Conservation (phyloP, 805 yeast genomes). For the Citeromyces nyonsensis region DNA sequence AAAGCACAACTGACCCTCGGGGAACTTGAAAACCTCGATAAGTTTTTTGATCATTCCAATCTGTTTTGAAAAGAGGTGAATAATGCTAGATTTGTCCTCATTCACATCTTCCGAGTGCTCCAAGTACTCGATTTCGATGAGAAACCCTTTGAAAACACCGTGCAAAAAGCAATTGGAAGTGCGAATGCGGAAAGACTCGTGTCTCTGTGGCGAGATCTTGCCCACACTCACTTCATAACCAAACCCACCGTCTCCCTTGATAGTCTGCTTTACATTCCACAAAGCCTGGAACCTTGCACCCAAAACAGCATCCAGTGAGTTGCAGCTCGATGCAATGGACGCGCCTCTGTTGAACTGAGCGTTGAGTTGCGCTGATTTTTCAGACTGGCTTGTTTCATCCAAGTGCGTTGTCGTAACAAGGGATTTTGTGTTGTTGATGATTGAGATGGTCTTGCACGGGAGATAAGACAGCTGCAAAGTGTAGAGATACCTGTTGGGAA, state of each 20-base stretch:
- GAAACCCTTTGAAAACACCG: constrained; percentile 57
- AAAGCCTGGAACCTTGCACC: constrained; percentile 45
- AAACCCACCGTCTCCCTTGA: constrained; percentile 65
- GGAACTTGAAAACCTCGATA: constrained; percentile 16
- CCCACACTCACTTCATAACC: constrained; percentile 34
- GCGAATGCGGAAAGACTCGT: constrained; percentile 36
- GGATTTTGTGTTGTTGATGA: constrained; percentile 27
- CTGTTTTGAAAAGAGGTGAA: constrained; percentile 15
- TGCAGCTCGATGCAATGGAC: constrained; percentile 26
- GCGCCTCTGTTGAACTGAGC: constrained; percentile 18
- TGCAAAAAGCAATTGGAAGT: constrained; percentile 62
- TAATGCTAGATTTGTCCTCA: constrained; percentile 10
- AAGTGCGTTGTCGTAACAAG: constrained; percentile 11
- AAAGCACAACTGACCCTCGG: constrained; percentile 18
- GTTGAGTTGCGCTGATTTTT: constrained; percentile 9
- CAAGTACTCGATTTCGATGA: constrained; percentile 39
- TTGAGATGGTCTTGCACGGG: constrained; percentile 27
- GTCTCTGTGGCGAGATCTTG: constrained; percentile 8
- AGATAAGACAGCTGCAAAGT: constrained; percentile 35
- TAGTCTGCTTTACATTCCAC: constrained; percentile 55
- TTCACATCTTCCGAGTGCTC: constrained; percentile 4
- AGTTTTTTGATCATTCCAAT: constrained; percentile 16
- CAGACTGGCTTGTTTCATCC: constrained; percentile 10
- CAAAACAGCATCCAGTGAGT: constrained; percentile 39
- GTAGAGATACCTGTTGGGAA: constrained; percentile 27